Evolutionary conservation across 805 yeast genomes (phyloP).

Genomic region (Cyberlindnera japonica): DNA sequence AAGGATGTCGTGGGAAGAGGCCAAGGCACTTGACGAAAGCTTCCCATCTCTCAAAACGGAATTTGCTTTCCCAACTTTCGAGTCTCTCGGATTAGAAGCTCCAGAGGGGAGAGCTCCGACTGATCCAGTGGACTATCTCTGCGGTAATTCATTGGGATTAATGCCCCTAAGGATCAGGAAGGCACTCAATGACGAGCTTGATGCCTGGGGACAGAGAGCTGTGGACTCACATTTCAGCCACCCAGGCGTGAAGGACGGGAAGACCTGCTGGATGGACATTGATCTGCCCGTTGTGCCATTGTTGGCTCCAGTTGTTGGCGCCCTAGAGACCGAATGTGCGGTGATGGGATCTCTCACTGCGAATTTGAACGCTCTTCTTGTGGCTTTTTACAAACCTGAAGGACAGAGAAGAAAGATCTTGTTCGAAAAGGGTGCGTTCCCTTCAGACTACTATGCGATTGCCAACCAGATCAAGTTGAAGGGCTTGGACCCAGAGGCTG

Average conservation of each 20-base stretch:
- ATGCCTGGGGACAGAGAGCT: constrained; percentile 78
- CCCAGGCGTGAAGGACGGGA: constrained; percentile 40
- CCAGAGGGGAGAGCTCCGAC: constrained; percentile 1
- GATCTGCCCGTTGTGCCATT: constrained; percentile 73
- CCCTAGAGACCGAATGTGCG: constrained; percentile 71
- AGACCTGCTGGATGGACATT: constrained; percentile 77
- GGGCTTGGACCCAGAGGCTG: constrained; percentile 46
- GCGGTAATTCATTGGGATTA: constrained; percentile 93
- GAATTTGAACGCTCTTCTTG: constrained; percentile 70
- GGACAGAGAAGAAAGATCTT: constrained; percentile 61
- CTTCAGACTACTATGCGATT: constrained; percentile 88
- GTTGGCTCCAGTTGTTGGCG: constrained; percentile 76
- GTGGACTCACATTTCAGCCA: constrained; percentile 85
- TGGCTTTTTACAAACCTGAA: constrained; percentile 70
- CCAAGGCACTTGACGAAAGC: constrained; percentile 12
- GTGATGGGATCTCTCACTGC: constrained; percentile 83
- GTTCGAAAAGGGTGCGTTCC: constrained; percentile 85
- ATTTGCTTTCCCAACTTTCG: constrained; percentile 66
- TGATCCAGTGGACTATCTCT: constrained; percentile 52
- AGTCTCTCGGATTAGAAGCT: constrained; percentile 45
- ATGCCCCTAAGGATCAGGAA: constrained; percentile 66
- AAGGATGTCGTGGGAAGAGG: constrained; percentile 7
- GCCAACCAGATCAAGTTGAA: constrained; percentile 64
- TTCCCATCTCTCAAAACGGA: constrained; percentile 37
- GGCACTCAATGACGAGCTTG: constrained; percentile 62